Evolutionary conservation across 768 basidiomycete species (phyloP), one percentile per base, ranked within the genome.

Genomic region (Tylopilus cervinicoccineus): DNA sequence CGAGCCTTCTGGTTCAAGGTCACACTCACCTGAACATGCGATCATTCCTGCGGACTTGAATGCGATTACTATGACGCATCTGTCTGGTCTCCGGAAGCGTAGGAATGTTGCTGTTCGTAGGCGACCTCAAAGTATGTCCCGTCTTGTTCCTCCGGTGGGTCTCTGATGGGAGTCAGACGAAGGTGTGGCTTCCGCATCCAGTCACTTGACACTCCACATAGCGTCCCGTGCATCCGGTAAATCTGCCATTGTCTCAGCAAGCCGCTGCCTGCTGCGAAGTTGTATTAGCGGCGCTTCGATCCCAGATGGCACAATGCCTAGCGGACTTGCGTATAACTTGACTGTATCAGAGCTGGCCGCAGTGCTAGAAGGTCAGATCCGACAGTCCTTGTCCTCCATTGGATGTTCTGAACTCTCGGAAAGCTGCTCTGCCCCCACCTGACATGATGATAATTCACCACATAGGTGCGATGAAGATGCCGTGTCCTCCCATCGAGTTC

Each of bases 361-460:
- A 20, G 52, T 79, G 12, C 61, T 90, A 48, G 83, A 88, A 76
- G 80, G 88, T 84, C 57, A 50, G 72, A 48, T 28, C 24, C 19
- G 26, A 38, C 11, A 38, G 38, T 38, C 48, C 51, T 24, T 44
- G 14, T 12, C 24, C 26, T 46, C 37, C 14, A 26, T 34, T 17
- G 26, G 22, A 52, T 45, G 38, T 49, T 50, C 56, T 46, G 43
- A 56, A 34, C 57, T 83, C 80, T 75, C n/a, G 38, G 68, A 77
- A 52, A 54, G 64, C 72, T 46, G 79, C 75, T 29, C 71, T 88
- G 38, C 75, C 81, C 16, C 71, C 84, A 13, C 86, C 88, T 13
- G 87, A 92, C 57, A 78, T 92, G 42, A 78, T 89, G 74, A 81
- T 92, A 54, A 72, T 90, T 14, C 86, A 91, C 59, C 70, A 79